phyloP scores from a whole-genome alignment of 352 stramenopile species.

The Phytophthora capsici region DNA sequence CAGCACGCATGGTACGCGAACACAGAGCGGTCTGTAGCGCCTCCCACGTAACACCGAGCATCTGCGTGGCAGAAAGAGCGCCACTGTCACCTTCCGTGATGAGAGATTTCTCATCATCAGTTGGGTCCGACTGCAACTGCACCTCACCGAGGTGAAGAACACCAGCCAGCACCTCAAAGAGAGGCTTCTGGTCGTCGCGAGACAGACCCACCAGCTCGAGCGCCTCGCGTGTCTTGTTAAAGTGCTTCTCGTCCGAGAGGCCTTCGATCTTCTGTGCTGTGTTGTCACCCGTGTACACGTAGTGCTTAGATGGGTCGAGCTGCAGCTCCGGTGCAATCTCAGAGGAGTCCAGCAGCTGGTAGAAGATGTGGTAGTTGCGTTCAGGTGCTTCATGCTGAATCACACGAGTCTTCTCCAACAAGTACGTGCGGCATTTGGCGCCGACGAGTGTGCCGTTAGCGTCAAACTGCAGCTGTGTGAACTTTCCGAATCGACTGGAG shows the following conservation, averaged over 20 bases:
- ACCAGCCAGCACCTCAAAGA: conserved; percentile 94
- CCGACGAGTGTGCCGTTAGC: conserved; percentile 83
- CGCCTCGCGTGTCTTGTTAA: conserved; percentile 77
- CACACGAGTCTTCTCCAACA: conserved; percentile 97
- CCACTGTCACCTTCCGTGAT: conserved; percentile 56
- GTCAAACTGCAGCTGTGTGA: conserved; percentile 96
- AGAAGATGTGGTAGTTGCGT: conserved; percentile 98
- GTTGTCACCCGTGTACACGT: conserved; percentile 74
- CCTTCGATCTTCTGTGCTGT: conserved; percentile 75
- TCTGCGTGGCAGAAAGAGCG: conserved; percentile 61
- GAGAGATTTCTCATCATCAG: conserved; percentile 82
- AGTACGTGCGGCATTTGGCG: conserved; percentile 95
- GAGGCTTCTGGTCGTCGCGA: conserved; percentile 82
- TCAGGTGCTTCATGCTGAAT: conserved; percentile 94
- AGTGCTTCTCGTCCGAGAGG: conserved; percentile 80
- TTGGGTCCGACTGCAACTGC: conserved; percentile 69
- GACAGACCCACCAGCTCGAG: conserved; percentile 86
- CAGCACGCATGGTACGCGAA: conserved; percentile 86
- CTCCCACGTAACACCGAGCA: conserved; percentile 92
- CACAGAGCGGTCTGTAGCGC: conserved; percentile 93
- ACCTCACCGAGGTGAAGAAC: conserved; percentile 97
- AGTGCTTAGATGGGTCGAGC: conserved; percentile 57
- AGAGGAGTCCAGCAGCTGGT: conserved; percentile 83
- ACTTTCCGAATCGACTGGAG: conserved; percentile 97
- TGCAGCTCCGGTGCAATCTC: conserved; percentile 51